phyloP scores from a whole-genome alignment of 306 rosid species.

The Hippophae tibetana region DNA sequence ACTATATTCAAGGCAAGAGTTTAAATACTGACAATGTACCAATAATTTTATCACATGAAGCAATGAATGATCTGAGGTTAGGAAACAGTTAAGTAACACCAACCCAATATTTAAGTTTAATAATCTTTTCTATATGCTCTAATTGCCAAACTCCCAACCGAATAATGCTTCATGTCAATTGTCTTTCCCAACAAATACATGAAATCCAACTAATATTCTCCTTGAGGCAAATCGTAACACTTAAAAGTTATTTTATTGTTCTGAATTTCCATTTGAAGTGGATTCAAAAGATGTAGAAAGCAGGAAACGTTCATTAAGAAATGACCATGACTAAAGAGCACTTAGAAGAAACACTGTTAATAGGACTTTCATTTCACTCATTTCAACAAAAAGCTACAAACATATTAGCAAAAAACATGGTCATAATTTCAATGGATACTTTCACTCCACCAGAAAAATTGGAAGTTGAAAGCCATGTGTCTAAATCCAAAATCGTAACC shows the following conservation, averaged over 20 bases:
- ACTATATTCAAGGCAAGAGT: slow-evolving; percentile 18
- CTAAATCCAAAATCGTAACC: neutral
- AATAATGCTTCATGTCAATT: slow-evolving; percentile 45
- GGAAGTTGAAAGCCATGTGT: too few species aligned
- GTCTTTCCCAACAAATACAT: slow-evolving; percentile 43
- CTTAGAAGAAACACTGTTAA: too few species aligned
- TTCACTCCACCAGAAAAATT: too few species aligned
- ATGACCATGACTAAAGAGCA: too few species aligned
- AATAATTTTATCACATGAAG: slow-evolving; percentile 33
- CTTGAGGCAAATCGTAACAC: slow-evolving; percentile 1
- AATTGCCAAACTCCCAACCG: slow-evolving; percentile 43
- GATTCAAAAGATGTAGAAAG: too few species aligned
- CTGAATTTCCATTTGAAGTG: neutral
- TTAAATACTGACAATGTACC: slow-evolving; percentile 33
- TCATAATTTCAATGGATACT: too few species aligned
- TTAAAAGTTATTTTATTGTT: slow-evolving; percentile 1
- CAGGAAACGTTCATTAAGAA: too few species aligned
- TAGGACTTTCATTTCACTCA: too few species aligned
- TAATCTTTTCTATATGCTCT: slow-evolving; percentile 14
- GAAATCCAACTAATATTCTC: slow-evolving; percentile 21
- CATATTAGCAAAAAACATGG: too few species aligned
- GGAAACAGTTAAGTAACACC: slow-evolving; percentile 62
- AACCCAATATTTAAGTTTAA: slow-evolving; percentile 20
- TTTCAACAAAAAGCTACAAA: too few species aligned
- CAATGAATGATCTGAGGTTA: slow-evolving; percentile 52